phyloP scores from a whole-genome alignment of 192 early-diverging fungal genomes.

The Umbelopsis sp. region DNA sequence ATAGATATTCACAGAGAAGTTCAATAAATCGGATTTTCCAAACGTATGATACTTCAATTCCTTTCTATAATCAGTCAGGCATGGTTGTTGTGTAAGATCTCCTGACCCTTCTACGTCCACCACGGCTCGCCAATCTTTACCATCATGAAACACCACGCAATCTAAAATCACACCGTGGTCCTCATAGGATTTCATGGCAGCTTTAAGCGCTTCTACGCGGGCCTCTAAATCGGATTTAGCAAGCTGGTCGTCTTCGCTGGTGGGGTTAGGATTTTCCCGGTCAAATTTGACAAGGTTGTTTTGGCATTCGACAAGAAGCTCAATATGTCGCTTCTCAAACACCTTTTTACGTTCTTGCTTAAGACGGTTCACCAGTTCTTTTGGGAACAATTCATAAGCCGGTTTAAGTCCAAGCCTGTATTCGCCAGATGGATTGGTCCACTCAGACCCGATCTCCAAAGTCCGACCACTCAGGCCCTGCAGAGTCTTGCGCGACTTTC shows the following conservation, averaged over 20 bases:
- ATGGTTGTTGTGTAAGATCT: slow-evolving; percentile 66
- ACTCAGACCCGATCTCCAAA: slow-evolving; percentile 66
- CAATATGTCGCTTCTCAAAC: slow-evolving; percentile 50
- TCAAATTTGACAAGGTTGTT: slow-evolving; percentile 52
- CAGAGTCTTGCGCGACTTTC: slow-evolving; percentile 52
- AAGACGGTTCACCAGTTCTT: slow-evolving; percentile 49
- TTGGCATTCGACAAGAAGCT: slow-evolving; percentile 46
- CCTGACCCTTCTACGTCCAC: slow-evolving; percentile 79
- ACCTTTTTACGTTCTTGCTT: slow-evolving; percentile 54
- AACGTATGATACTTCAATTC: slow-evolving; percentile 77
- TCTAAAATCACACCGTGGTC: slow-evolving; percentile 83
- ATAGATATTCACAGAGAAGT: slow-evolving; percentile 94
- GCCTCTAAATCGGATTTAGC: slow-evolving; percentile 63
- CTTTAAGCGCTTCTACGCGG: slow-evolving; percentile 67
- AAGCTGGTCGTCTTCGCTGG: slow-evolving; percentile 43
- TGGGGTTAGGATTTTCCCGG: slow-evolving; percentile 39
- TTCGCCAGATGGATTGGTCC: slow-evolving; percentile 82
- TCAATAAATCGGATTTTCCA: slow-evolving; percentile 76
- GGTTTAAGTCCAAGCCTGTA: slow-evolving; percentile 85
- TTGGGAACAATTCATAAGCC: slow-evolving; percentile 76
- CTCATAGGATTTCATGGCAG: slow-evolving; percentile 59
- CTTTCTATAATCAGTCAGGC: slow-evolving; percentile 73
- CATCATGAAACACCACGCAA: slow-evolving; percentile 88
- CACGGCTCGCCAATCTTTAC: slow-evolving; percentile 82
- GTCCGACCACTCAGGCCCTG: slow-evolving; percentile 75